A percentile compares a stretch with the other conserved stretches of the same genome.
These are phyloP conservation scores for Pythium monospermum DNA, from an alignment of 352 stramenopile species.

Conservation along the genomic window DNA sequence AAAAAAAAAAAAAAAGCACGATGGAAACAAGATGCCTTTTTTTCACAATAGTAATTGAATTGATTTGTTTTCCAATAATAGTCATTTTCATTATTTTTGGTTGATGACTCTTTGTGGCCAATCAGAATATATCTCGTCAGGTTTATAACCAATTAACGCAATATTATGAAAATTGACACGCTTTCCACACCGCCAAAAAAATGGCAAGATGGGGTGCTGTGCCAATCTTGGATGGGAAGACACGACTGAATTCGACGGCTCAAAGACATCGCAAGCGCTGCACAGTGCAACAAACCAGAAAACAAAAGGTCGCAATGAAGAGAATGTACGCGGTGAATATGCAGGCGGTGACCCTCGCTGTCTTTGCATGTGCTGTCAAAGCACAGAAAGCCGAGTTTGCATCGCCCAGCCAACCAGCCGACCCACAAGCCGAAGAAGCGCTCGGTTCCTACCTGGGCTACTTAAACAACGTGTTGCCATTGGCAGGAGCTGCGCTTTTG, in stretches of 20 bases:
- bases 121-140: neutral
- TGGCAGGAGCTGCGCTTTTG: constrained; percentile 9
- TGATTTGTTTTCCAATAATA: neutral
- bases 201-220: too few species aligned
- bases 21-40: too few species aligned
- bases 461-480: constrained; percentile 21
- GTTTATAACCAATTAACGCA: neutral
- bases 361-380: neutral
- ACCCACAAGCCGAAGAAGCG: neutral
- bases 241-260: neutral
- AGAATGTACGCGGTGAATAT: neutral
- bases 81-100: neutral
- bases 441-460: constrained; percentile 22
- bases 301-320: neutral
- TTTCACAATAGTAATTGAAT: too few species aligned
- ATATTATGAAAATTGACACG: neutral
- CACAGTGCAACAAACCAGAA: neutral
- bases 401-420: neutral
- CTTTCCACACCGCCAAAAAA: too few species aligned
- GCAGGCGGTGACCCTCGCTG: neutral
- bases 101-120: neutral
- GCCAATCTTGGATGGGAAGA: too few species aligned
- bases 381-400: neutral
- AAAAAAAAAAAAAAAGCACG: too few species aligned
- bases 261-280: neutral